Conservation (phyloP, 306 rosid species). For the Casuarina cunninghamiana region DNA sequence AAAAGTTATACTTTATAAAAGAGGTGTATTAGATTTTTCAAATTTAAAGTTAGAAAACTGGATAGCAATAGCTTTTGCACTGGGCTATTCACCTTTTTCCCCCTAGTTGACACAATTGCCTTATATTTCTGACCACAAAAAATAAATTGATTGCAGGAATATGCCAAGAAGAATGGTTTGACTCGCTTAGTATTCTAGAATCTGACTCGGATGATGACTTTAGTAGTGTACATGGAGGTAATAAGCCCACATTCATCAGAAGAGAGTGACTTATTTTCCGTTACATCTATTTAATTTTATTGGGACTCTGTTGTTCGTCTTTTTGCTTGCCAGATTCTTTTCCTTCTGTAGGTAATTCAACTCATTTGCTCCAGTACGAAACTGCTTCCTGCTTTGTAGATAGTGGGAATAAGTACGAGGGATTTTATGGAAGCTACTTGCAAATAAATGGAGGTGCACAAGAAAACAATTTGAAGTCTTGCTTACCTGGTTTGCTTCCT, state of each 20-base stretch:
- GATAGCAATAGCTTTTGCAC: not conserved
- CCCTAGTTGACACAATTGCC: conserved; percentile 10
- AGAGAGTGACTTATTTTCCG: not conserved
- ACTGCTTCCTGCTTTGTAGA: conserved; percentile 66
- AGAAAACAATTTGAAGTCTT: conserved; percentile 46
- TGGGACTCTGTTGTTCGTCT: conserved; percentile 4
- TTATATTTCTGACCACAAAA: conserved; percentile 23
- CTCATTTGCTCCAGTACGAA: conserved; percentile 71
- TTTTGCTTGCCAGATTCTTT: conserved; percentile 57
- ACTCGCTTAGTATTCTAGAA: conserved; percentile 70
- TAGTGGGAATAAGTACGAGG: conserved; percentile 59
- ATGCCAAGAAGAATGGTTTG: conserved; percentile 88
- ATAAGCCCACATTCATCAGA: conserved; percentile 21
- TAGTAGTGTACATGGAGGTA: conserved; percentile 89
- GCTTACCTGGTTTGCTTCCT: conserved; percentile 41
- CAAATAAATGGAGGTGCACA: conserved; percentile 62
- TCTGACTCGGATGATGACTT: conserved; percentile 92
- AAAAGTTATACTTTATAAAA: not conserved
- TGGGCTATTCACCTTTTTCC: conserved; percentile 1
- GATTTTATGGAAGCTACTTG: conserved; percentile 66
- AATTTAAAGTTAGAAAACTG: not conserved
- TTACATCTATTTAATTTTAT: not conserved
- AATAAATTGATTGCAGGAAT: conserved; percentile 42
- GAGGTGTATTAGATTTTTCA: not conserved
- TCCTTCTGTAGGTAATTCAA: conserved; percentile 48